Evolutionary conservation across 2,329 filamentous ascomycete species (phyloP).

Genomic region (Didymosphaeria variabile): DNA sequence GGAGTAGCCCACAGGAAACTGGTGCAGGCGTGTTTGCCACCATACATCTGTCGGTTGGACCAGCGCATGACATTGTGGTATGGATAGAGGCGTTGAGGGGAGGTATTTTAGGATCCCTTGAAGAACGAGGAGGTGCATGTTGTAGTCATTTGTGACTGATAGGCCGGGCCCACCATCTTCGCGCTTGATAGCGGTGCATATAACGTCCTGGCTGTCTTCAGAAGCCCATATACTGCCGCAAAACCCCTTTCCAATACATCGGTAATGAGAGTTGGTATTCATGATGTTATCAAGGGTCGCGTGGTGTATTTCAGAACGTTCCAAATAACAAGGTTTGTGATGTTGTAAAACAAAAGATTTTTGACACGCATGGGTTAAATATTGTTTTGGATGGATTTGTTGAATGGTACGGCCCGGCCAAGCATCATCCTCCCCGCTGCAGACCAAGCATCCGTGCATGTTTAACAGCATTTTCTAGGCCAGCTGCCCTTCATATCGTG

Average conservation of each 20-base stretch:
- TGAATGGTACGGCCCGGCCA: too few relatives aligned
- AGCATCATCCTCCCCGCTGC: too few relatives aligned
- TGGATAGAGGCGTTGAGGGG: not conserved
- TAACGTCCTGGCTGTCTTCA: not conserved
- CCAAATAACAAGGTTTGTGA: too few relatives aligned
- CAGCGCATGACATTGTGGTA: slow-evolving; percentile 5
- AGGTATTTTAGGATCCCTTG: not conserved
- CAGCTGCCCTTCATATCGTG: too few relatives aligned
- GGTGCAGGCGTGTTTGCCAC: not conserved
- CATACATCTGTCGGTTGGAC: slow-evolving; percentile 8
- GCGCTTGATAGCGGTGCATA: slow-evolving; percentile 16
- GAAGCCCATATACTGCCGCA: slow-evolving; percentile 25
- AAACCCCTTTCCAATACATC: slow-evolving; percentile 23
- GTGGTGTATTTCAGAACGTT: not conserved
- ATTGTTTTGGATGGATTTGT: too few relatives aligned
- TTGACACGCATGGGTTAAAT: too few relatives aligned
- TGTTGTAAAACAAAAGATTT: too few relatives aligned
- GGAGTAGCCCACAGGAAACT: slow-evolving; percentile 33
- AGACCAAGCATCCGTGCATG: too few relatives aligned
- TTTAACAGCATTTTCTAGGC: too few relatives aligned
- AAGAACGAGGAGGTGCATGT: slow-evolving; percentile 18
- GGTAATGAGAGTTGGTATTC: slow-evolving; percentile 2
- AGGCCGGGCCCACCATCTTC: slow-evolving; percentile 20
- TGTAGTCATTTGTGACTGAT: slow-evolving; percentile 24
- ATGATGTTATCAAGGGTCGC: not conserved